phyloP scores from a whole-genome alignment of 805 yeast species.

The Lipomyces sp. region DNA sequence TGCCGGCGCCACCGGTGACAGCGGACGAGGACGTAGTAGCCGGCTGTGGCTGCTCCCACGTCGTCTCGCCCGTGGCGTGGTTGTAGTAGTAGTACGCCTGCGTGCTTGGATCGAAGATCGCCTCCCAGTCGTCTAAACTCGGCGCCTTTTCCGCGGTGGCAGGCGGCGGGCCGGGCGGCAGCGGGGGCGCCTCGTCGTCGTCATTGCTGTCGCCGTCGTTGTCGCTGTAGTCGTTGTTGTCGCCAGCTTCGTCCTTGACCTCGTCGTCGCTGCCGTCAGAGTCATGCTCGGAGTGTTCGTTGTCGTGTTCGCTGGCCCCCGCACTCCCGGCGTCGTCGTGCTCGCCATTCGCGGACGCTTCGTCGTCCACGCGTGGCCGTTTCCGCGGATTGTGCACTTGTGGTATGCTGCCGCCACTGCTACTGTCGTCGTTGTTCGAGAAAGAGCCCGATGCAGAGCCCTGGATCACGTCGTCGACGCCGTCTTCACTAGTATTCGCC shows the following conservation, averaged over 20 bases:
- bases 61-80: constrained; percentile 29
- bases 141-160: constrained; percentile 15
- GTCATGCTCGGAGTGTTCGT: neutral
- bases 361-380: neutral
- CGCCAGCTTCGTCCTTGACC: neutral
- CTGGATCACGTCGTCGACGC: too few species aligned
- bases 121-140: constrained; percentile 33
- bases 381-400: neutral
- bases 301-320: neutral
- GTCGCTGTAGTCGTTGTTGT: constrained; percentile 1
- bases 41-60: constrained; percentile 33
- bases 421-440: neutral
- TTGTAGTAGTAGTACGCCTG: constrained; percentile 33
- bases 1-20: neutral
- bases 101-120: constrained; percentile 29
- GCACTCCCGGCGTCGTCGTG: neutral
- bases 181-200: constrained; percentile 23
- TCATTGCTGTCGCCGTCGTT: neutral
- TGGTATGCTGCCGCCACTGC: neutral
- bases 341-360: neutral
- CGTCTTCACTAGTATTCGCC: too few species aligned
- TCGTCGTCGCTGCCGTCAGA: neutral
- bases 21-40: too few species aligned
- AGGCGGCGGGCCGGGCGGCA: constrained; percentile 30
- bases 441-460: too few species aligned